phyloP scores from a whole-genome alignment of 495 filamentous ascomycete species.

The Hypoxylon trugodes region DNA sequence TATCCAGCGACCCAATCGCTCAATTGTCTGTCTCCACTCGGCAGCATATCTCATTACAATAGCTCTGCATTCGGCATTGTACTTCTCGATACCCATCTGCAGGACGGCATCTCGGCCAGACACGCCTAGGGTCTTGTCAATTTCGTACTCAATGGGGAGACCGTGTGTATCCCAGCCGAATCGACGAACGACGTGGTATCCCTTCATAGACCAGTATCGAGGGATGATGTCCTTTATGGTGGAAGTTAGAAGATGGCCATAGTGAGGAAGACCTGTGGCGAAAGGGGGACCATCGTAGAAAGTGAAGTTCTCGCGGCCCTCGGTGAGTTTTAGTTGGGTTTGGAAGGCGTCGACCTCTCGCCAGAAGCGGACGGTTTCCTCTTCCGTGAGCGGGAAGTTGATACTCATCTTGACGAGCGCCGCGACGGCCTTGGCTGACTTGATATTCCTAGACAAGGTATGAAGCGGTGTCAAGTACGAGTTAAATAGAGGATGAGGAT shows the following conservation, averaged over 20 bases:
- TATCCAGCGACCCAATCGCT: conserved; percentile 93
- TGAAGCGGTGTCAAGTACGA: background rate
- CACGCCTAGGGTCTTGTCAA: conserved; percentile 95
- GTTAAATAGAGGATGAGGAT: too few relatives aligned
- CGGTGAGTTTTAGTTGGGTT: conserved; percentile 62
- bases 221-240: conserved; percentile 99
- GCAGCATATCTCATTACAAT: conserved; percentile 93
- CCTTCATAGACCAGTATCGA: conserved; percentile 98
- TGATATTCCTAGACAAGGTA: background rate
- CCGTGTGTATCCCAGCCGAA: conserved; percentile 93
- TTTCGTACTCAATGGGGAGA: conserved; percentile 95
- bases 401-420: conserved; percentile 38
- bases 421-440: background rate
- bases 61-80: conserved; percentile 90
- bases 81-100: conserved; percentile 85
- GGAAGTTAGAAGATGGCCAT: conserved; percentile 93
- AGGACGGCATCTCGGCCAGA: conserved; percentile 88
- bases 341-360: conserved; percentile 47
- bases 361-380: conserved; percentile 37
- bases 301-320: conserved; percentile 77
- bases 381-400: conserved; percentile 30
- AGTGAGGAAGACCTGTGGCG: conserved; percentile 82
- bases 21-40: conserved; percentile 92
- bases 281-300: conserved; percentile 80
- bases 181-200: conserved; percentile 78